phyloP scores from a whole-genome alignment of 1,139 yeast genomes.

The Pichia norvegensis region DNA sequence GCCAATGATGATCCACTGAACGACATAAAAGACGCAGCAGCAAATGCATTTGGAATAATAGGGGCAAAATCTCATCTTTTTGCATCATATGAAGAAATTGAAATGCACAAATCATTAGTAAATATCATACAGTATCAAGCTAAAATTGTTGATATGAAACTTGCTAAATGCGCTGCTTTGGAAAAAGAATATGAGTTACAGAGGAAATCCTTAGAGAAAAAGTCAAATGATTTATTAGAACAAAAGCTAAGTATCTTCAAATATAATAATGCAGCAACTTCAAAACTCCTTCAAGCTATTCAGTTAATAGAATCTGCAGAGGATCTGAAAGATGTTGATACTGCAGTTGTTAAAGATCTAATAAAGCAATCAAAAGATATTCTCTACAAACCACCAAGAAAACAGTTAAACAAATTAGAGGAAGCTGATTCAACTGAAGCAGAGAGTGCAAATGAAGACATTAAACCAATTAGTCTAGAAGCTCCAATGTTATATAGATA shows the following conservation, averaged over 20 bases:
- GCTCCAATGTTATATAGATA: slow-evolving; percentile 81
- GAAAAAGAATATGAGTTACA: slow-evolving; percentile 78
- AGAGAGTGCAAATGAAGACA: slow-evolving; percentile 29
- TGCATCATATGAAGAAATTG: slow-evolving; percentile 76
- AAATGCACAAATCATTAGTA: slow-evolving; percentile 53
- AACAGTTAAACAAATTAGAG: slow-evolving; percentile 27
- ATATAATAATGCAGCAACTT: slow-evolving; percentile 47
- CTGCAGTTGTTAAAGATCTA: slow-evolving; percentile 25
- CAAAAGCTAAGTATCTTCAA: slow-evolving; percentile 70
- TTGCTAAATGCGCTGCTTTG: slow-evolving; percentile 58
- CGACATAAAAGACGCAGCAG: slow-evolving; percentile 41
- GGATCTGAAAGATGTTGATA: slow-evolving; percentile 10
- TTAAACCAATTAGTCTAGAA: slow-evolving; percentile 71
- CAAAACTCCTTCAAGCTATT: slow-evolving; percentile 40
- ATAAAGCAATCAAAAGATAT: slow-evolving; percentile 43
- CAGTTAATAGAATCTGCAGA: slow-evolving; percentile 28
- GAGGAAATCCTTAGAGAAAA: slow-evolving; percentile 61
- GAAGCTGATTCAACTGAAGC: slow-evolving; percentile 17
- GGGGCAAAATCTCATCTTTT: slow-evolving; percentile 82
- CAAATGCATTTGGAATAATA: slow-evolving; percentile 53
- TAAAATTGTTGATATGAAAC: slow-evolving; percentile 68
- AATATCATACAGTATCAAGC: slow-evolving; percentile 64
- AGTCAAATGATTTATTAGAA: slow-evolving; percentile 73
- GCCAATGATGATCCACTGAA: slow-evolving; percentile 14
- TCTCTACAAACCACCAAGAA: slow-evolving; percentile 44